Conservation (phyloP, 768 basidiomycete genomes). For the Dictyophora rubrovolvata region DNA sequence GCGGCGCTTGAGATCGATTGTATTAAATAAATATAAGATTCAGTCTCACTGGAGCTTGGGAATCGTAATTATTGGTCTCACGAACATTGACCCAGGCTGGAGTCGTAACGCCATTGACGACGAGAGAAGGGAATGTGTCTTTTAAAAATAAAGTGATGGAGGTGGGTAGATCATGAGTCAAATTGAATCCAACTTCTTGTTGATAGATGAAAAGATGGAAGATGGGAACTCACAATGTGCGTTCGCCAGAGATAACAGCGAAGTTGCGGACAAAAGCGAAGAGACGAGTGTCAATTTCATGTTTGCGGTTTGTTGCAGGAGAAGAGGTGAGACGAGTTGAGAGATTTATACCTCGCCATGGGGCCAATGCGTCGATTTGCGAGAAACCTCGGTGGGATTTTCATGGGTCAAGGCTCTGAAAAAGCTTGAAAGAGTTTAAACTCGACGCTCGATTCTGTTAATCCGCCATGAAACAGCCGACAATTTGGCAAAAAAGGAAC, state of each 20-base stretch:
- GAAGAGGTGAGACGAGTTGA: neutral
- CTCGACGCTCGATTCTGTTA: neutral
- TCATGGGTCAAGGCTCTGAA: neutral
- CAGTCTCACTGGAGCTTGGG: slow-evolving; percentile 26
- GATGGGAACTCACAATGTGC: neutral
- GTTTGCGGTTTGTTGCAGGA: neutral
- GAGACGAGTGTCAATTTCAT: neutral
- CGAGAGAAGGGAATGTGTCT: slow-evolving; percentile 37
- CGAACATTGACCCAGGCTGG: slow-evolving; percentile 33
- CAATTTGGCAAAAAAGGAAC: neutral
- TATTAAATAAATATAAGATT: neutral
- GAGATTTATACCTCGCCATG: neutral
- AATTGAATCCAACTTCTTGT: neutral
- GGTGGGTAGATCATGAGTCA: neutral
- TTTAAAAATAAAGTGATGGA: neutral
- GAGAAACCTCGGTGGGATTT: neutral
- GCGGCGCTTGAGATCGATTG: neutral
- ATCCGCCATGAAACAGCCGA: neutral
- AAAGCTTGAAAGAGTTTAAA: neutral
- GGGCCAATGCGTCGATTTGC: neutral
- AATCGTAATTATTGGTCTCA: slow-evolving; percentile 37
- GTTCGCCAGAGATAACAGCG: neutral
- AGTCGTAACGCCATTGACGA: slow-evolving; percentile 29
- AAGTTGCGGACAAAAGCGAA: neutral
- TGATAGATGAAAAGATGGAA: neutral